phyloP scores from a whole-genome alignment of 2,329 filamentous ascomycete species.

The Xylaria sp. region DNA sequence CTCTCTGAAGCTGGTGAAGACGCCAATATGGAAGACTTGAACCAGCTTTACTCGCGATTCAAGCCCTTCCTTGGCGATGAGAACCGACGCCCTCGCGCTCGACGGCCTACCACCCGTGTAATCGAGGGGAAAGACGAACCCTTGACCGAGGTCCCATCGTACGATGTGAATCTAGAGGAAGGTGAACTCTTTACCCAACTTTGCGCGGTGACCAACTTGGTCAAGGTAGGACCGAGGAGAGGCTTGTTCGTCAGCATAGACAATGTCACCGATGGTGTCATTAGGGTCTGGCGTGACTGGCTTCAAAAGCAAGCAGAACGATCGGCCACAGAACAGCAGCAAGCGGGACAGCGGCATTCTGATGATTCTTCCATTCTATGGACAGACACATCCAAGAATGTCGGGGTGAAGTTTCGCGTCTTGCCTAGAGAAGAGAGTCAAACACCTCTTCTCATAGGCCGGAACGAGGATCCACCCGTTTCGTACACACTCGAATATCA shows the following conservation, averaged over 20 bases:
- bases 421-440: constrained; percentile 58
- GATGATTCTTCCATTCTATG: constrained; percentile 66
- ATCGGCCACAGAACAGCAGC: constrained; percentile 40
- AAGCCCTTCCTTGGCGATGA: constrained; percentile 69
- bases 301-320: constrained; percentile 58
- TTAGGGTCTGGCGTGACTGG: constrained; percentile 80
- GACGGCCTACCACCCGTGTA: constrained; percentile 39
- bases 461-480: constrained; percentile 72
- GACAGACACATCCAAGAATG: constrained; percentile 70
- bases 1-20: constrained; percentile 57
- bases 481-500: constrained; percentile 77
- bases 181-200: constrained; percentile 80
- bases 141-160: constrained; percentile 59
- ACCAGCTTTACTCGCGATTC: constrained; percentile 75
- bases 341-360: constrained; percentile 34
- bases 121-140: constrained; percentile 41
- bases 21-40: constrained; percentile 55
- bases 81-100: constrained; percentile 37
- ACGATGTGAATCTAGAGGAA: constrained; percentile 72
- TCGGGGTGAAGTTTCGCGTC: constrained; percentile 76
- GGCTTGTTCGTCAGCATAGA: constrained; percentile 73
- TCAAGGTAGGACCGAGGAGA: constrained; percentile 69
- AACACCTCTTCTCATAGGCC: constrained; percentile 64
- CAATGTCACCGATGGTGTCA: constrained; percentile 72
- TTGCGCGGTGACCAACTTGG: constrained; percentile 73